Evolutionary conservation across 768 basidiomycete species (phyloP).

Genomic region (Rhizopogon salebrosus): DNA sequence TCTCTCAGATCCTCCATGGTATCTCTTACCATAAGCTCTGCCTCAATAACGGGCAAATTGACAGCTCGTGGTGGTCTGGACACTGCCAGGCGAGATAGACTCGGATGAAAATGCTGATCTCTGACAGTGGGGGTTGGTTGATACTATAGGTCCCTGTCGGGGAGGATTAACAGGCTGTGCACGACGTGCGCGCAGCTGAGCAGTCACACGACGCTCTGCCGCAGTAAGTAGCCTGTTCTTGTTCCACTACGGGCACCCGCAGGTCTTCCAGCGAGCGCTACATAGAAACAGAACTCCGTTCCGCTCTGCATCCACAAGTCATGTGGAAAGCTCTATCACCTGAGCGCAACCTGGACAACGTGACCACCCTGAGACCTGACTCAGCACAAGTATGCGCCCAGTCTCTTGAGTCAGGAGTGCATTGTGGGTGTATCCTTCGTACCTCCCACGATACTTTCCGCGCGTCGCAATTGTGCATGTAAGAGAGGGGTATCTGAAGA

Average conservation of each 20-base stretch:
- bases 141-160: neutral
- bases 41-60: too few species aligned
- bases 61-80: too few species aligned
- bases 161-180: slow-evolving; percentile 25
- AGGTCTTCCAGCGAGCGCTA: slow-evolving; percentile 57
- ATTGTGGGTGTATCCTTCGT: slow-evolving; percentile 23
- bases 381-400: slow-evolving; percentile 20
- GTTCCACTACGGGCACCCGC: slow-evolving; percentile 63
- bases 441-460: slow-evolving; percentile 17
- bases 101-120: too few species aligned
- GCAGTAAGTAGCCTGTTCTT: slow-evolving; percentile 31
- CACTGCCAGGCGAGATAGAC: neutral
- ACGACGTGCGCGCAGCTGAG: slow-evolving; percentile 23
- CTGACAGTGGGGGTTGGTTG: neutral
- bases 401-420: slow-evolving; percentile 21
- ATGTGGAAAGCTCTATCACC: slow-evolving; percentile 39
- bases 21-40: slow-evolving; percentile 19
- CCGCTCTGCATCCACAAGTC: slow-evolving; percentile 32
- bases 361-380: slow-evolving; percentile 28
- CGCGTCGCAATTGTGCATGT: slow-evolving; percentile 20
- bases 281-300: slow-evolving; percentile 41
- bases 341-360: slow-evolving; percentile 35
- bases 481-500: slow-evolving; percentile 17
- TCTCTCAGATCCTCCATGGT: slow-evolving; percentile 36
- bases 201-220: slow-evolving; percentile 38